phyloP scores from a whole-genome alignment of 2,329 filamentous ascomycete genomes.

The Capronia americana region DNA sequence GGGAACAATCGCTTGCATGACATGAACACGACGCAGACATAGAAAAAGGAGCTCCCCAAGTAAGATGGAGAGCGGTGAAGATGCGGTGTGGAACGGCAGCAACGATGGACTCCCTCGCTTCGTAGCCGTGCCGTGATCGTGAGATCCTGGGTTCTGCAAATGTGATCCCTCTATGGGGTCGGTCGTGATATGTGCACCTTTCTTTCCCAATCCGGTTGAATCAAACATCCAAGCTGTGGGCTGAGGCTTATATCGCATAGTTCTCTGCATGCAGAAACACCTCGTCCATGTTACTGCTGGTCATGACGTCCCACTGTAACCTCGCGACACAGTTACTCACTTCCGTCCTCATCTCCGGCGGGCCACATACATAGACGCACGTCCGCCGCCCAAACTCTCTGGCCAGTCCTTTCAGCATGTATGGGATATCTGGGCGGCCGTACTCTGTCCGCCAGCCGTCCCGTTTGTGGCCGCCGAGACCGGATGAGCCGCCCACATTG shows the following conservation, averaged over 20 bases:
- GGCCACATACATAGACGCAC: conserved; percentile 92
- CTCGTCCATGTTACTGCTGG: conserved; percentile 78
- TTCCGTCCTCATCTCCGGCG: conserved; percentile 82
- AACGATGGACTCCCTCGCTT: neutral
- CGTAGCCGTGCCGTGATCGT: neutral
- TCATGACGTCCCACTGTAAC: conserved; percentile 83
- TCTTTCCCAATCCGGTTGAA: neutral
- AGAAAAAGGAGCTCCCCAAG: neutral
- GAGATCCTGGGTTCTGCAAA: conserved; percentile 4
- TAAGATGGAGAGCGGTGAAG: neutral
- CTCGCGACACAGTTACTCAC: conserved; percentile 84
- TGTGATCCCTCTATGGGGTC: neutral
- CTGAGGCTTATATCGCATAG: conserved; percentile 72
- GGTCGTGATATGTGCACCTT: conserved; percentile 1
- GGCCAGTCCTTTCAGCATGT: conserved; percentile 83
- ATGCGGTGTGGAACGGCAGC: neutral
- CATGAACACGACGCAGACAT: neutral
- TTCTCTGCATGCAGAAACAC: conserved; percentile 96
- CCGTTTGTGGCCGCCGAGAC: conserved; percentile 44
- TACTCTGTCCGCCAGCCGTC: conserved; percentile 93
- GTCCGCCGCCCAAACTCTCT: conserved; percentile 80
- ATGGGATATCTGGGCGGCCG: conserved; percentile 84
- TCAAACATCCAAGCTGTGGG: neutral
- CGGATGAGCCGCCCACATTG: conserved; percentile 20
- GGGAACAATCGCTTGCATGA: neutral